A percentile compares a stretch with the other conserved stretches of the same genome.
These are phyloP conservation scores for Malassezia restricta DNA, from an alignment of 1,284 basidiomycete species.

Conservation along the genomic window DNA sequence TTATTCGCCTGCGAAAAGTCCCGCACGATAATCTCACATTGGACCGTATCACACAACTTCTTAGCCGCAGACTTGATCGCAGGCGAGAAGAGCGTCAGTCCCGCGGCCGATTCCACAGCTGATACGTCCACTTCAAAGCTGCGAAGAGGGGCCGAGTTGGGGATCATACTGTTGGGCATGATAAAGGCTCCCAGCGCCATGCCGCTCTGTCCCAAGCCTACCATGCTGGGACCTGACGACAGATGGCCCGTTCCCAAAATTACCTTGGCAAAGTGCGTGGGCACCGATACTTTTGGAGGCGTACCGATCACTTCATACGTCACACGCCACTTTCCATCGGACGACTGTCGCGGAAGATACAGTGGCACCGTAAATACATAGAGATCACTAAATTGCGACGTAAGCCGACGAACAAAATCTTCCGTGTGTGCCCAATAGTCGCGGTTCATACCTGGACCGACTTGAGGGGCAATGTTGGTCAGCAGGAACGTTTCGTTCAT, in stretches of 20 bases:
- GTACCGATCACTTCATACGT: conserved; percentile 77
- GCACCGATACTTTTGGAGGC: conserved; percentile 78
- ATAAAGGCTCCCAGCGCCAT: conserved; percentile 39
- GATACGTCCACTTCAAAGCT: conserved; percentile 53
- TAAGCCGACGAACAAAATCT: conserved; percentile 84
- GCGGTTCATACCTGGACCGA: conserved; percentile 91
- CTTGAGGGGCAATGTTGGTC: conserved; percentile 94
- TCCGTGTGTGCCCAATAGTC: conserved; percentile 64
- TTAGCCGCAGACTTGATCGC: conserved; percentile 66
- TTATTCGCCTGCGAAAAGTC: conserved; percentile 25
- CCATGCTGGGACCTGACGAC: conserved; percentile 46
- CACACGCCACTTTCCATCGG: conserved; percentile 86
- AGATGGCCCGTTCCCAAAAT: conserved; percentile 54
- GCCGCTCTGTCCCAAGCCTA: conserved; percentile 3
- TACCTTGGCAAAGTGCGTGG: conserved; percentile 97
- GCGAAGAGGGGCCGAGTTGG: conserved; percentile 35
- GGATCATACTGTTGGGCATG: conserved; percentile 43
- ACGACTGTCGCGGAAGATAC: conserved; percentile 73
- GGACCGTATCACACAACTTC: conserved; percentile 59
- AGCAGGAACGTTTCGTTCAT: conserved; percentile 96
- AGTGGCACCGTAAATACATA: conserved; percentile 95
- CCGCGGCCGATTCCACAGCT: conserved; percentile 78
- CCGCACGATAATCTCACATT: conserved; percentile 35
- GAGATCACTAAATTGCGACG: conserved; percentile 73
- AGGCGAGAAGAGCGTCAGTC: conserved; percentile 75